phyloP scores from a whole-genome alignment of 352 stramenopile species.

The Pythium rishiriense region DNA sequence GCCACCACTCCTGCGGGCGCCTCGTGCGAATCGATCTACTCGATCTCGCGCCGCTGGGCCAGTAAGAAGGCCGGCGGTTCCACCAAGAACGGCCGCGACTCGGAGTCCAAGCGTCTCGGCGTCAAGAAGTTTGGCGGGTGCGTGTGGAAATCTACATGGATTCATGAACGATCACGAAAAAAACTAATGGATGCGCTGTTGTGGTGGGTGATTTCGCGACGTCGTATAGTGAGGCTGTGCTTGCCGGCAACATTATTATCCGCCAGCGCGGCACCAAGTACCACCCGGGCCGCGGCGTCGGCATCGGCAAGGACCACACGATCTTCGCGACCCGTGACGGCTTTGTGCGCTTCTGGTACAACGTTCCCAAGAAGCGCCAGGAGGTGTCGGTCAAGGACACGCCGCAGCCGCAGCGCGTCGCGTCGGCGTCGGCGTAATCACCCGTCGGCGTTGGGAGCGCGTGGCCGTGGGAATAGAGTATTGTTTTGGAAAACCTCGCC shows the following conservation, averaged over 20 bases:
- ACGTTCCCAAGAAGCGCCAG: conserved; percentile 80
- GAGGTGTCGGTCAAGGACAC: conserved; percentile 85
- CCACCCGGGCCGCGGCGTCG: conserved; percentile 93
- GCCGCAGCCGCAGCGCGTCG: conserved; percentile 50
- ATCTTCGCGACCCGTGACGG: conserved; percentile 89
- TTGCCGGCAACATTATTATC: conserved; percentile 97
- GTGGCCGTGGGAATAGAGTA: conserved; percentile 20
- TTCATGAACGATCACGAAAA: no score
- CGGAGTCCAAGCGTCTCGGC: conserved; percentile 94
- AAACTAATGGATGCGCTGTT: no score
- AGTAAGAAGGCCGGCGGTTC: conserved; percentile 97
- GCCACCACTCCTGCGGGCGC: conserved; percentile 26
- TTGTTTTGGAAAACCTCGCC: conserved; percentile 11
- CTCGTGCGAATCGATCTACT: conserved; percentile 46
- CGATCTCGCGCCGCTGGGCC: conserved; percentile 71
- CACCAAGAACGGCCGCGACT: conserved; percentile 98
- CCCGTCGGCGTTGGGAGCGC: not conserved
- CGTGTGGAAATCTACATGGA: no score
- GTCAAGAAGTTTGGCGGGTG: conserved; percentile 97
- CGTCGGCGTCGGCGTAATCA: conserved; percentile 20
- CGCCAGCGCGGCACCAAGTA: conserved; percentile 97
- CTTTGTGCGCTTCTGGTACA: conserved; percentile 92
- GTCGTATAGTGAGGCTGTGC: conserved; percentile 70
- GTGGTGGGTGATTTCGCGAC: conserved; percentile 2
- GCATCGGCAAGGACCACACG: conserved; percentile 93